phyloP scores from a whole-genome alignment of 495 filamentous ascomycete genomes.

The Staphylotrichum tortipilum region DNA sequence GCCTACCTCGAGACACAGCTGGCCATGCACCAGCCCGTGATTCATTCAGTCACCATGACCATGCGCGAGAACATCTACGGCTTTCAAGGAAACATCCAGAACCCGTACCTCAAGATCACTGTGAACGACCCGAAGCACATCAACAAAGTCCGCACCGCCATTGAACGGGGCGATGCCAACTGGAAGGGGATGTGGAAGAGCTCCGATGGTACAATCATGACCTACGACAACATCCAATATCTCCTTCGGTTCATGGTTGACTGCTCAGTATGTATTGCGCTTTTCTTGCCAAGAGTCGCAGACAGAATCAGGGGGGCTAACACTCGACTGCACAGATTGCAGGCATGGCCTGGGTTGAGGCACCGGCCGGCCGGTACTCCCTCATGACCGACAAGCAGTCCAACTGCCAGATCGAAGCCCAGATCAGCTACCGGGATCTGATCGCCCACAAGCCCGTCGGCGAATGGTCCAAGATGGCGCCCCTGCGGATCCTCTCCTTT shows the following conservation, averaged over 20 bases:
- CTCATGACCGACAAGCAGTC: conserved; percentile 65
- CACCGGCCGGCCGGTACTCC: conserved; percentile 61
- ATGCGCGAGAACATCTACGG: conserved; percentile 83
- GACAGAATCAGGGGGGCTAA: no score
- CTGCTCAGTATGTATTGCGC: conserved; percentile 58
- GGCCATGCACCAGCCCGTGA: conserved; percentile 47
- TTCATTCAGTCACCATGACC: conserved; percentile 64
- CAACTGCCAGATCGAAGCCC: conserved; percentile 91
- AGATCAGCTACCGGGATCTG: conserved; percentile 69
- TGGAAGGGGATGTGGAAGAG: conserved; percentile 84
- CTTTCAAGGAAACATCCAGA: conserved; percentile 86
- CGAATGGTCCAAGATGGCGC: conserved; percentile 98
- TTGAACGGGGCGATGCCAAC: conserved; percentile 72
- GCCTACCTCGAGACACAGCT: conserved; percentile 68
- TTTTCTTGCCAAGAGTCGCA: no score
- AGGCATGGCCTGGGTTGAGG: conserved; percentile 98
- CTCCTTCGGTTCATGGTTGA: conserved; percentile 97
- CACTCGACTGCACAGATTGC: conserved; percentile 48
- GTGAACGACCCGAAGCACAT: conserved; percentile 82
- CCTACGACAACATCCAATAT: conserved; percentile 93
- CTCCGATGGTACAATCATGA: conserved; percentile 60
- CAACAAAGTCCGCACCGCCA: conserved; percentile 55
- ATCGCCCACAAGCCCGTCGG: conserved; percentile 84
- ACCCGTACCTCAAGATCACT: conserved; percentile 85
- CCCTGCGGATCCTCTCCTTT: conserved; percentile 84